Evolutionary conservation across 2,329 filamentous ascomycete genomes (phyloP).

Genomic region (Xylariales sp.): DNA sequence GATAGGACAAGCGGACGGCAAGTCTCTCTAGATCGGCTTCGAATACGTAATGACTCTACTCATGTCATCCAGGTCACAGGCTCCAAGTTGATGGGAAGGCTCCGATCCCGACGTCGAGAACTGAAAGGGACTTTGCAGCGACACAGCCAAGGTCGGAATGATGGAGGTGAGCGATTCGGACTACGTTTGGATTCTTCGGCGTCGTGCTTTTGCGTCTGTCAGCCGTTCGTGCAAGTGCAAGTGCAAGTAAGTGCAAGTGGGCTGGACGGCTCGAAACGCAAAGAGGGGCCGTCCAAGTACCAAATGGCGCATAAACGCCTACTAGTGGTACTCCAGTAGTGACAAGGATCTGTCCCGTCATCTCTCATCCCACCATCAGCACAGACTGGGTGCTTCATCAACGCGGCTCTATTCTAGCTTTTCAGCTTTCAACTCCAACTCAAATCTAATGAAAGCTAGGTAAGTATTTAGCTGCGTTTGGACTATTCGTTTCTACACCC

Average conservation of each 20-base stretch:
- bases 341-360: no score
- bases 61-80: background rate
- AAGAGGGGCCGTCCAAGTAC: background rate
- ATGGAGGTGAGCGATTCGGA: constrained; percentile 2
- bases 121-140: background rate
- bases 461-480: no score
- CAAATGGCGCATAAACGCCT: no score
- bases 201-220: constrained; percentile 8
- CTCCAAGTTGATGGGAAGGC: background rate
- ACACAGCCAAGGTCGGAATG: no score
- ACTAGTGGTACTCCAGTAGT: no score
- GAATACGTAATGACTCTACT: background rate
- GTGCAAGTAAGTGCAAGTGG: background rate
- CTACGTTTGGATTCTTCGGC: constrained; percentile 10
- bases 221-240: background rate
- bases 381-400: no score
- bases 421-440: no score
- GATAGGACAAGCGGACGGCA: constrained; percentile 1
- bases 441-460: no score
- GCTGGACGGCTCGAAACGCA: background rate
- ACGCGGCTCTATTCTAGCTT: no score
- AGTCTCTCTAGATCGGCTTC: background rate
- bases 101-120: background rate
- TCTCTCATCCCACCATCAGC: no score
- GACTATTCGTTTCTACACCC: no score